Percentiles rank a stretch among this genome's conserved stretches.
phyloP scores from a whole-genome alignment of 139 green algal species.

The Tetradesmus obliquus region DNA sequence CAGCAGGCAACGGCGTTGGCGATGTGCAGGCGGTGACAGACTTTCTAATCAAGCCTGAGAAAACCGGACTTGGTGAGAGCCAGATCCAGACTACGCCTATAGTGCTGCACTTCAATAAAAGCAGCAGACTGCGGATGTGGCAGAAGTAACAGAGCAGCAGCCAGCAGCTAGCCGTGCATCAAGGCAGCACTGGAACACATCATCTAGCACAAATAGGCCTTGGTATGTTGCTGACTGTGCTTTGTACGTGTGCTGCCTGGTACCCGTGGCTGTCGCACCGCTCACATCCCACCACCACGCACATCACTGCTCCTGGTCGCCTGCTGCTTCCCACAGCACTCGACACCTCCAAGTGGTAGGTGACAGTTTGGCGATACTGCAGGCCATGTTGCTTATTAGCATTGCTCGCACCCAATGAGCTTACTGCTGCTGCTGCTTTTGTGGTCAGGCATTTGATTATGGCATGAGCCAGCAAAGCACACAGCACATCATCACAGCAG shows the following conservation, averaged over 20 bases:
- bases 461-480: background rate
- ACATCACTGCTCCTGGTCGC: background rate
- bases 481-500: background rate
- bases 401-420: background rate
- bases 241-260: background rate
- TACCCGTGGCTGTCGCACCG: background rate
- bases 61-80: conserved; percentile 18
- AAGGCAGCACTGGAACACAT: background rate
- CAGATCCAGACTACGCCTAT: background rate
- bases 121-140: background rate
- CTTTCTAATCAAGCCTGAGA: conserved; percentile 66
- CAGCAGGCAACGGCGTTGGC: conserved; percentile 5
- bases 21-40: conserved; percentile 49
- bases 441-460: background rate
- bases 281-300: background rate
- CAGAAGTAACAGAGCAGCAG: background rate
- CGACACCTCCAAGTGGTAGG: conserved; percentile 91
- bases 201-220: background rate
- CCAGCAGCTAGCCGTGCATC: background rate
- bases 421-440: background rate
- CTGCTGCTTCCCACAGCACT: conserved; percentile 69
- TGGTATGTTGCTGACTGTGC: background rate
- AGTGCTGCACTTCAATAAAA: background rate
- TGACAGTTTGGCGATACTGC: background rate
- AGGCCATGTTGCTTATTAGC: background rate